Percentiles rank a stretch among this genome's conserved stretches.
Conservation (phyloP, 345 rosid species). For the Gossypium stocksii region DNA sequence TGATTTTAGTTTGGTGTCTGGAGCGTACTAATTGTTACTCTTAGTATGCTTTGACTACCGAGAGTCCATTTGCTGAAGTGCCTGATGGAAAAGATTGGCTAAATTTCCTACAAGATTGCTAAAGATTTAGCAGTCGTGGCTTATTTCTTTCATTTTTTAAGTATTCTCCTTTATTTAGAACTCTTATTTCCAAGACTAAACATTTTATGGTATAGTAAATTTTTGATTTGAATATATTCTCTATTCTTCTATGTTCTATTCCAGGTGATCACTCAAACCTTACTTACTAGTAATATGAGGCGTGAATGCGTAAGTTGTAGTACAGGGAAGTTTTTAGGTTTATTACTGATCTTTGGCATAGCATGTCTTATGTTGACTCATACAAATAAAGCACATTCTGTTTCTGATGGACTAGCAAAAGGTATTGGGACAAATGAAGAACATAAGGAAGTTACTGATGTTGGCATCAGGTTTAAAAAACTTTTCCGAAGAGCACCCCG, state of each 20-base stretch:
- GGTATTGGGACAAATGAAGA: conserved; percentile 23
- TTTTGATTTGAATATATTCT: conserved; percentile 13
- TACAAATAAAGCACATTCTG: conserved; percentile 34
- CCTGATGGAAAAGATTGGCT: neutral
- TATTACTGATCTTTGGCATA: conserved; percentile 65
- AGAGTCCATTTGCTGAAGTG: neutral
- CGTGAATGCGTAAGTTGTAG: conserved; percentile 65
- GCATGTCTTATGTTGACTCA: conserved; percentile 54
- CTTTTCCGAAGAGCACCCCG: conserved; percentile 80
- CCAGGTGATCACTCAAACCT: conserved; percentile 46
- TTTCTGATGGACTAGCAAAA: conserved; percentile 28
- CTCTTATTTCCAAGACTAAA: neutral
- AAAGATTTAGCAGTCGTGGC: neutral
- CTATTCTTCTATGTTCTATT: conserved; percentile 15
- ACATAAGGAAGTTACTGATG: conserved; percentile 33
- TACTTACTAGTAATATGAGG: conserved; percentile 47
- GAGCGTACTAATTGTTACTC: neutral
- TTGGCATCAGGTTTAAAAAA: conserved; percentile 40
- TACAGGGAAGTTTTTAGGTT: conserved; percentile 69
- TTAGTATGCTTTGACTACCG: neutral
- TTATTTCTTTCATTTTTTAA: conserved; percentile 1
- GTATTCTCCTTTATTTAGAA: neutral
- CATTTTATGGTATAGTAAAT: neutral
- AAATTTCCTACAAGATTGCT: neutral
- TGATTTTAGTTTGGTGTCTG: neutral